These are phyloP conservation scores for Diaporthe caulivora DNA, from an alignment of 2,329 filamentous ascomycete genomes.

Conservation along the genomic window DNA sequence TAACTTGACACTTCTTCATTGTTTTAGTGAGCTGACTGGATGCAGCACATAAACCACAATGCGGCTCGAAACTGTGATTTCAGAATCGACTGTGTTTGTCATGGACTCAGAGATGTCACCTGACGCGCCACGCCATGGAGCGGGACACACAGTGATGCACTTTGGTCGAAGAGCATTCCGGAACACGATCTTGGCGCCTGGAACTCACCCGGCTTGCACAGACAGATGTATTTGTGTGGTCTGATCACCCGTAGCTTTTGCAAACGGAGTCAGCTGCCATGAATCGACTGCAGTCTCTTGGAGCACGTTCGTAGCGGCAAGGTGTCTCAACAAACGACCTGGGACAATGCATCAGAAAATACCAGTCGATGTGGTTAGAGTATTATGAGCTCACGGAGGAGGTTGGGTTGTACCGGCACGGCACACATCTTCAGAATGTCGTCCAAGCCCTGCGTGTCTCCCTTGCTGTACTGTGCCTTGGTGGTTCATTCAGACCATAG, in stretches of 20 bases:
- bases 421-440: constrained; percentile 46
- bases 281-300: constrained; percentile 47
- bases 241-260: constrained; percentile 47
- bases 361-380: not conserved
- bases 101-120: not conserved
- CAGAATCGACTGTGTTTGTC: not conserved
- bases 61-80: not conserved
- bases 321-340: constrained; percentile 48
- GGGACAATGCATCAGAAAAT: not conserved
- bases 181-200: too few species aligned
- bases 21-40: too few species aligned
- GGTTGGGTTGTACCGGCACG: constrained; percentile 44
- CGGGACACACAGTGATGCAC: not conserved
- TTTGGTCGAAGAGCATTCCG: not conserved
- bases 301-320: constrained; percentile 48
- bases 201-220: not conserved
- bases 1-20: too few species aligned
- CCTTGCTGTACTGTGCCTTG: constrained; percentile 38
- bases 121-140: not conserved
- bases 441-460: constrained; percentile 46
- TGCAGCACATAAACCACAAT: not conserved
- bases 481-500: constrained; percentile 49
- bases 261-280: constrained; percentile 49
- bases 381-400: constrained; percentile 44
- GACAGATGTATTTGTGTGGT: not conserved